Evolutionary conservation across 2,329 filamentous ascomycete species (phyloP).

Genomic region (Aspergillus costaricaensis): DNA sequence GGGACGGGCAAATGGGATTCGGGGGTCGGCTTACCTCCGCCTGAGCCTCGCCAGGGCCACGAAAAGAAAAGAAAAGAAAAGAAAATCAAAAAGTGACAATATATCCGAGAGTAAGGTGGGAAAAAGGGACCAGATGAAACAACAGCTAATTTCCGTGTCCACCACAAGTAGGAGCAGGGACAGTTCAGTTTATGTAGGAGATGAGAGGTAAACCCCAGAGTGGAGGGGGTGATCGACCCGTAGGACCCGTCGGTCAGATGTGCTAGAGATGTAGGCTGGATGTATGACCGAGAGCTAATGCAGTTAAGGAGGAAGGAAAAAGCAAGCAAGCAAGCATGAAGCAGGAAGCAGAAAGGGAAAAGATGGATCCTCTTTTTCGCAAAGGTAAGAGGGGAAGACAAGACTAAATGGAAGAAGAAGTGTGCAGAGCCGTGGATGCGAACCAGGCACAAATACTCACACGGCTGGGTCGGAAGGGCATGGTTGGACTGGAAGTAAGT

Average conservation of each 20-base stretch:
- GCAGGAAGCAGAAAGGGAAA: not conserved
- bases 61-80: too few relatives aligned
- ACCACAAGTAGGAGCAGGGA: not conserved
- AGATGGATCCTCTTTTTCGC: not conserved
- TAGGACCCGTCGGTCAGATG: not conserved
- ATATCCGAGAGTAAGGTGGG: not conserved
- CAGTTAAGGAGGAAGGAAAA: not conserved
- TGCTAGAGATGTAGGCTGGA: constrained; percentile 1
- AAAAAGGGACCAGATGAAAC: not conserved
- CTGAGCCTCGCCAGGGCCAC: not conserved
- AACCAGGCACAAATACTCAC: constrained; percentile 8
- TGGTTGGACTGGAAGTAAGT: constrained; percentile 12
- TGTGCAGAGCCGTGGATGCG: constrained; percentile 1
- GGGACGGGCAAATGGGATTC: constrained; percentile 1
- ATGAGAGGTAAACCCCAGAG: not conserved
- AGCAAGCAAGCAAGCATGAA: not conserved
- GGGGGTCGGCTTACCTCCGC: constrained; percentile 1
- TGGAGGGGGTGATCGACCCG: not conserved
- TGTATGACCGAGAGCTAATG: not conserved
- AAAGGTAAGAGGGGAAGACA: not conserved
- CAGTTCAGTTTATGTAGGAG: constrained; percentile 1
- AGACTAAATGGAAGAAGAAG: not conserved
- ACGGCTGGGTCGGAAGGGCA: constrained; percentile 22
- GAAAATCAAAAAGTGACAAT: not conserved
- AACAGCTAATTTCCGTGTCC: not conserved